Conservation (phyloP, 345 rosid species). For the Aquilaria sinensis region DNA sequence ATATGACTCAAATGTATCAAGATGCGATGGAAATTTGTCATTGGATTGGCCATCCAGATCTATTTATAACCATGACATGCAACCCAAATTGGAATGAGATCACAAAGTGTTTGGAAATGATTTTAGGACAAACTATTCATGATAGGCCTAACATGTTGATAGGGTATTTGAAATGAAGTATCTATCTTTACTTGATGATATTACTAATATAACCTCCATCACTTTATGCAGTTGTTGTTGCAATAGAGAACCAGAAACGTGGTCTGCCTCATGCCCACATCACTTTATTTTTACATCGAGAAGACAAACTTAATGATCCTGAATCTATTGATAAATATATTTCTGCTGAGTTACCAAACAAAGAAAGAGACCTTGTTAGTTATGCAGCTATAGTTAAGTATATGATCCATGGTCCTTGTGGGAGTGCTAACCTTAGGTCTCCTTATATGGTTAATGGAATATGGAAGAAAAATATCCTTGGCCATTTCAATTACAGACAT, state of each 20-base stretch:
- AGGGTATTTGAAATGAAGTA: background rate
- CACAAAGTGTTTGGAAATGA: background rate
- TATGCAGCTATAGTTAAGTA: too few species aligned
- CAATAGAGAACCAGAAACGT: background rate
- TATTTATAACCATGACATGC: too few species aligned
- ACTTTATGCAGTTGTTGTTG: background rate
- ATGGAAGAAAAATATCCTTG: background rate
- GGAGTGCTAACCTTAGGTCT: background rate
- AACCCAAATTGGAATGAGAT: too few species aligned
- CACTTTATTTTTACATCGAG: too few species aligned
- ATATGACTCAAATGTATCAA: conserved; percentile 5
- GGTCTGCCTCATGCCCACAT: too few species aligned
- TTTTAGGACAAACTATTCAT: background rate
- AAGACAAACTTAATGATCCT: too few species aligned
- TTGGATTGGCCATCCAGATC: too few species aligned
- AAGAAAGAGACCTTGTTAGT: too few species aligned
- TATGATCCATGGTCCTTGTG: background rate
- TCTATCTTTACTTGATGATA: too few species aligned
- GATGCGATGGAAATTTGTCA: conserved; percentile 9
- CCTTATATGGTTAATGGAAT: background rate
- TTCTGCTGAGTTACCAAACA: too few species aligned
- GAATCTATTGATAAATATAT: too few species aligned
- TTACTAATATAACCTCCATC: background rate
- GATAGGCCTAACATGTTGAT: conserved; percentile 10
- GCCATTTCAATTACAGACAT: background rate